These are phyloP conservation scores for Amanita subjunquillea DNA, from an alignment of 768 basidiomycete species.

Conservation along the genomic window DNA sequence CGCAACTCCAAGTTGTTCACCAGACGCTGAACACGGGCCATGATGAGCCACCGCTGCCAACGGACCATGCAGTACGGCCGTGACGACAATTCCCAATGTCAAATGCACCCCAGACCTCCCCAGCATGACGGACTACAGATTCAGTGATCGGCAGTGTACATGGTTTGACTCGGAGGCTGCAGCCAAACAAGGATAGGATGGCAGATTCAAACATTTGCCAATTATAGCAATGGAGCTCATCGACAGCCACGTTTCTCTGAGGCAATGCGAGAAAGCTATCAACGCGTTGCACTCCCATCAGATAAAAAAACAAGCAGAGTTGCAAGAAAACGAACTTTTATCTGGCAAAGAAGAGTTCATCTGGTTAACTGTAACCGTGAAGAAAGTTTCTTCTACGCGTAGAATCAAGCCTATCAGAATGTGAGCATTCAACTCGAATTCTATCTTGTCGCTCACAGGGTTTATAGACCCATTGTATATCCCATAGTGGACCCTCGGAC, in stretches of 20 bases:
- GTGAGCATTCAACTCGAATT: slow-evolving; percentile 34
- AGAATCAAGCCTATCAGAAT: slow-evolving; percentile 78
- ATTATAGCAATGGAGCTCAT: slow-evolving; percentile 42
- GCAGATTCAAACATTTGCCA: neutral
- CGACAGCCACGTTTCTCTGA: slow-evolving; percentile 55
- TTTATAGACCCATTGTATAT: slow-evolving; percentile 59
- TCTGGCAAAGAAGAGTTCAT: slow-evolving; percentile 74
- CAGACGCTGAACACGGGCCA: neutral
- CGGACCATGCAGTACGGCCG: neutral
- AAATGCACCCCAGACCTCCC: neutral
- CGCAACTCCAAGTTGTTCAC: neutral
- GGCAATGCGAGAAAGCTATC: slow-evolving; percentile 72
- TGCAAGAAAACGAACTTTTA: slow-evolving; percentile 66
- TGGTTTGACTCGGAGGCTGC: neutral
- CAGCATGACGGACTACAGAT: neutral
- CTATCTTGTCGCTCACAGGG: slow-evolving; percentile 4
- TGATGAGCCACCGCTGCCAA: neutral
- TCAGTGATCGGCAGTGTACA: too few species aligned
- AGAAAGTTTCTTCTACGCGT: slow-evolving; percentile 65
- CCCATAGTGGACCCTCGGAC: slow-evolving; percentile 78
- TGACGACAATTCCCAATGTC: neutral
- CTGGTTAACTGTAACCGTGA: slow-evolving; percentile 85
- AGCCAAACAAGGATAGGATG: slow-evolving; percentile 1
- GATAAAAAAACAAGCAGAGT: slow-evolving; percentile 47
- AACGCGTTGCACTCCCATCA: slow-evolving; percentile 70